Evolutionary conservation across 768 basidiomycete genomes (phyloP), one percentile per base, ranked within the genome.

Genomic region (Tulasnella sp.): DNA sequence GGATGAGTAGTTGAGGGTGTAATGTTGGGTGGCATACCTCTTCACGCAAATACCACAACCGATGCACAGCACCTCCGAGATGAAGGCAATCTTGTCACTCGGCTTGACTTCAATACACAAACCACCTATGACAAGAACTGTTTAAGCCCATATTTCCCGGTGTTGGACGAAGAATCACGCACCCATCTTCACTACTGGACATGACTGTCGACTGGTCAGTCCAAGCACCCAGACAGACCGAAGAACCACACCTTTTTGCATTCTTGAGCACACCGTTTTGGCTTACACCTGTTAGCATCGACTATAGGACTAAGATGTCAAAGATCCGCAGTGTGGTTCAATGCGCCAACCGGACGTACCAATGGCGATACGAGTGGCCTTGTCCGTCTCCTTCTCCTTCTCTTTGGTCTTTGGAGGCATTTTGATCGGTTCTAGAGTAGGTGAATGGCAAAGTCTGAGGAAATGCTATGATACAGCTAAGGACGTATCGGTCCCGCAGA

Each of bases 41-140:
- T 98, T 97, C 32, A 97, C 93, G 69, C 96, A 99, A 66, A 99
- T 98, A 86, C 96, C 96, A 71, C 96, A 99, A 65, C 96, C 96
- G 60, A 99, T 99, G 69, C 96, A 99, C 55, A 99, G 76, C 69
- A 94, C 92, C 69, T 99, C 96, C 25, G 96, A 98, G 72, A 99
- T 87, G 78, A 93, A 97, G 1, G 96, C 86, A 71, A 98, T 96
- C 76, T 97, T 97, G 73, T 96, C 93, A 6, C 82, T 79, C 12
- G 94, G 69, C 69, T 91, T 93, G 62, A 99, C 96, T 72, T 98
- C 96, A 64, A 98, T 98, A 75, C 96, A 99, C 21, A 99, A 76
- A 72, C 96, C 97, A 15, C 96, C 90, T 92, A 63, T 19, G 41
- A 25, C 17, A 57, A 1, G 3, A 19, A 23, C 7, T n/a, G 19